Conservation (phyloP, 768 basidiomycete species). For the Polyporus arcularius region DNA sequence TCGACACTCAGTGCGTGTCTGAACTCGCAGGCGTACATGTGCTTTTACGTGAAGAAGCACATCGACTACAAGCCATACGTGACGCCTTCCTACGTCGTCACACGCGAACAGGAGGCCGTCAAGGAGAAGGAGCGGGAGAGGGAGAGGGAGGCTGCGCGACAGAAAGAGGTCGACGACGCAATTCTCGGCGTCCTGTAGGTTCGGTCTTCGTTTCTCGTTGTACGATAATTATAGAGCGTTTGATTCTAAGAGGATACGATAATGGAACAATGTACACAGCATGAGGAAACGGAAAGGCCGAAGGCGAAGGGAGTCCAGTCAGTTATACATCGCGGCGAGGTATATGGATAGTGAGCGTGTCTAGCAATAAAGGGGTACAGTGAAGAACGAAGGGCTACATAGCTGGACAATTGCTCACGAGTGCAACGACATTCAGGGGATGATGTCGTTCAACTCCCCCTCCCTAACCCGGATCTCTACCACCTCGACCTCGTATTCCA, state of each 20-base stretch:
- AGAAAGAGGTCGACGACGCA: constrained; percentile 66
- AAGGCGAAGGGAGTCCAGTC: neutral
- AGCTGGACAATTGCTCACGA: constrained; percentile 2
- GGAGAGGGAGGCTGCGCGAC: constrained; percentile 52
- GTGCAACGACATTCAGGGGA: constrained; percentile 44
- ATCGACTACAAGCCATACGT: constrained; percentile 78
- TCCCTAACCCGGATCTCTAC: constrained; percentile 85
- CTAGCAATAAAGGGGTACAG: constrained; percentile 17
- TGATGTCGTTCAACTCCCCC: constrained; percentile 75
- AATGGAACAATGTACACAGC: constrained; percentile 15
- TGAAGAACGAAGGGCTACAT: constrained; percentile 12
- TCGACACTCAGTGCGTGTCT: constrained; percentile 71
- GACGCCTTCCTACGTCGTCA: constrained; percentile 66
- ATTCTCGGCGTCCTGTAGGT: constrained; percentile 48
- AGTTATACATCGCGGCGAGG: constrained; percentile 1
- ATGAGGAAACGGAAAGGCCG: neutral
- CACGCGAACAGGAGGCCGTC: constrained; percentile 66
- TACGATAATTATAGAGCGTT: neutral
- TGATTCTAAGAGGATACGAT: neutral
- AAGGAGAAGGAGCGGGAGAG: constrained; percentile 58
- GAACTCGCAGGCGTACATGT: constrained; percentile 85
- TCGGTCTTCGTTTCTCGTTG: neutral
- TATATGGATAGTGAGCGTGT: constrained; percentile 14
- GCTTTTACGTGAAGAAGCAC: constrained; percentile 90
- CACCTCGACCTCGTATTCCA: constrained; percentile 83